These are phyloP conservation scores for Saturnispora sekii DNA, from an alignment of 805 yeast species.

Conservation along the genomic window DNA sequence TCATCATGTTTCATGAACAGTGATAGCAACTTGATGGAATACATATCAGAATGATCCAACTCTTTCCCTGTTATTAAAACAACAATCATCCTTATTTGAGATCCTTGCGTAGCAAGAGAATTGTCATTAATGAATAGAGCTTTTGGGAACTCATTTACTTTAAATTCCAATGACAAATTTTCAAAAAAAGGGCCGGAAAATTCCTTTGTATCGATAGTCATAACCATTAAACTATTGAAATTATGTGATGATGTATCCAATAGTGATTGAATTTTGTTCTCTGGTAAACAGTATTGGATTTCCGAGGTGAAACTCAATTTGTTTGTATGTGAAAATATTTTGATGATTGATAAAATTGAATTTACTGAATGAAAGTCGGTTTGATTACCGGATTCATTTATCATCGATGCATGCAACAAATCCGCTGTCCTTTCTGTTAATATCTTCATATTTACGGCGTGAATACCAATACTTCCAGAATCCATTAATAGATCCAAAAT, in stretches of 20 bases:
- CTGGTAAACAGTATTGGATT: slow-evolving; percentile 23
- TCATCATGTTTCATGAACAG: slow-evolving; percentile 18
- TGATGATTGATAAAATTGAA: slow-evolving; percentile 27
- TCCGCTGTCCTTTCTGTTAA: slow-evolving; percentile 63
- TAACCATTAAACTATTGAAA: slow-evolving; percentile 17
- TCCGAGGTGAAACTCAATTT: slow-evolving; percentile 25
- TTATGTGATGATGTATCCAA: slow-evolving; percentile 15
- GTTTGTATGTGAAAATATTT: slow-evolving; percentile 24
- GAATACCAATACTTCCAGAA: slow-evolving; percentile 26
- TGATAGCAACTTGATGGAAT: slow-evolving; percentile 20
- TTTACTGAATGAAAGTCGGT: slow-evolving; percentile 27
- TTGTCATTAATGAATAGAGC: slow-evolving; percentile 24
- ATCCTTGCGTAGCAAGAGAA: slow-evolving; percentile 10
- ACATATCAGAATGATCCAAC: slow-evolving; percentile 14
- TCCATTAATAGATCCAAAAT: slow-evolving; percentile 22
- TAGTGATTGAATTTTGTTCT: slow-evolving; percentile 18
- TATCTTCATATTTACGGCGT: slow-evolving; percentile 47
- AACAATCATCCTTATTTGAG: slow-evolving; percentile 13
- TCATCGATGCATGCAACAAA: slow-evolving; percentile 52
- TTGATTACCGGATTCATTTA: slow-evolving; percentile 12
- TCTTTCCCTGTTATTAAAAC: slow-evolving; percentile 15
- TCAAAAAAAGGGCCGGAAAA: slow-evolving; percentile 11
- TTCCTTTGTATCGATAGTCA: slow-evolving; percentile 18
- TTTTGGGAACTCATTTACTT: slow-evolving; percentile 10
- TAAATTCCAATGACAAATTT: slow-evolving; percentile 13